Evolutionary conservation across 164 flowering plant genomes (phyloP), one percentile per base, ranked within the genome.

Genomic region (Pachysandra terminalis): DNA sequence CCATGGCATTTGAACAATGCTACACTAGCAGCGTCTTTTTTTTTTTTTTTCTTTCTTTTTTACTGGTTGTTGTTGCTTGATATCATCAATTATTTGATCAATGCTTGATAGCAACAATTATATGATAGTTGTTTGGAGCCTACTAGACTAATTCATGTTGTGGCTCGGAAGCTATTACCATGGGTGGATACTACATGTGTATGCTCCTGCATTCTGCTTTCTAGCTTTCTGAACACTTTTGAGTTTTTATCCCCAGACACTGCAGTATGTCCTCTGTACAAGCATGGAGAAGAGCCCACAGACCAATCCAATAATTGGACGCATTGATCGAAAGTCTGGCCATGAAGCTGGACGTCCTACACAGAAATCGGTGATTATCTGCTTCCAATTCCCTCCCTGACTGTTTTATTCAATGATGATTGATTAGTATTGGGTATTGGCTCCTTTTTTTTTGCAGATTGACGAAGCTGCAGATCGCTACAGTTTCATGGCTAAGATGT

Each of bases 331-430:
- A 63, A 92, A 95, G 72, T 86, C 99, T 66, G 99, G 99, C 15
- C 99, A 95, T 81, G 99, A 98, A 75, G 87, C 87, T 60, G 99
- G 99, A 21, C 94, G 90, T 56, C 99, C 99, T 22, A 95, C 98
- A 19, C 79, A 95, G 74, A 93, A 93, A 80, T 27, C 87, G 86
- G 99, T 89, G 80, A 70, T 7, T 21, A 17, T 19, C 51, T 56
- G 21, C 25, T 23, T 54, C 23, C 14, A 41, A 27, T 10, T 71
- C 58, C 28, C 17, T n/a, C 9, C 3, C n/a, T 45, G 45, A 40
- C 45, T 5, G 19, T 62, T 32, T 19, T 60, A 3, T 37, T 32
- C 35, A 16, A 17, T 22, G 60, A 12, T 68, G 23, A 25, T 13
- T 40, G n/a, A 32, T 32, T 32, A 9, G 22, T 21, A 41, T 54